A percentile compares a stretch with the other conserved stretches of the same genome.
These are phyloP conservation scores for Peterozyma xylosa DNA, from an alignment of 805 yeast genomes.

Conservation along the genomic window DNA sequence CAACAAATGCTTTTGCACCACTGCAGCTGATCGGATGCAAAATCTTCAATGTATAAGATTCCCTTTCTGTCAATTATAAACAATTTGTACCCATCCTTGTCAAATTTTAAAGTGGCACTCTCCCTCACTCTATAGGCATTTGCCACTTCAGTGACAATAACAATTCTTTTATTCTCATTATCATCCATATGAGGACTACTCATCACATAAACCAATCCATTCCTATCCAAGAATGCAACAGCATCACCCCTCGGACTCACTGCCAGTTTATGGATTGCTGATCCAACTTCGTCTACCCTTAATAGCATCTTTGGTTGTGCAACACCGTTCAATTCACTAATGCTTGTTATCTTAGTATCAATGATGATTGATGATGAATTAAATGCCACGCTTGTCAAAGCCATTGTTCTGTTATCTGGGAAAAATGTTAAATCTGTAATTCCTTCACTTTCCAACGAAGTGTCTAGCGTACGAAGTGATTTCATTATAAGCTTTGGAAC, in stretches of 20 bases:
- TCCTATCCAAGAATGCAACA: slow-evolving; percentile 70
- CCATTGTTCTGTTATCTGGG: slow-evolving; percentile 53
- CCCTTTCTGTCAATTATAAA: slow-evolving; percentile 81
- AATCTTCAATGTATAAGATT: slow-evolving; percentile 69
- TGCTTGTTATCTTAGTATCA: slow-evolving; percentile 50
- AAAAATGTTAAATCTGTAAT: slow-evolving; percentile 75
- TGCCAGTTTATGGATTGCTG: slow-evolving; percentile 63
- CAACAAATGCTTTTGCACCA: background rate
- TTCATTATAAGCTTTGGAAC: slow-evolving; percentile 66
- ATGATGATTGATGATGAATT: slow-evolving; percentile 61
- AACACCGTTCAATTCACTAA: slow-evolving; percentile 28
- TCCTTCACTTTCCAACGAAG: slow-evolving; percentile 77
- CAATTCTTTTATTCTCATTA: slow-evolving; percentile 50
- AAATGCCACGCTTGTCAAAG: slow-evolving; percentile 50
- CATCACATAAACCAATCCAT: slow-evolving; percentile 68
- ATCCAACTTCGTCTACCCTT: slow-evolving; percentile 74
- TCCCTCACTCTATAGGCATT: slow-evolving; percentile 66
- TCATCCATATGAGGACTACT: slow-evolving; percentile 51
- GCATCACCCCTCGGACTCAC: slow-evolving; percentile 85
- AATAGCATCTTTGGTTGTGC: slow-evolving; percentile 56
- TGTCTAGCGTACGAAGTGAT: slow-evolving; percentile 54
- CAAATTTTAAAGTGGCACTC: slow-evolving; percentile 73
- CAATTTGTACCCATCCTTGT: slow-evolving; percentile 74
- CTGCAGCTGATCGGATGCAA: slow-evolving; percentile 56
- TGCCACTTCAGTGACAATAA: slow-evolving; percentile 70